phyloP scores from a whole-genome alignment of 805 yeast species.

The Kuraishia floccosa region DNA sequence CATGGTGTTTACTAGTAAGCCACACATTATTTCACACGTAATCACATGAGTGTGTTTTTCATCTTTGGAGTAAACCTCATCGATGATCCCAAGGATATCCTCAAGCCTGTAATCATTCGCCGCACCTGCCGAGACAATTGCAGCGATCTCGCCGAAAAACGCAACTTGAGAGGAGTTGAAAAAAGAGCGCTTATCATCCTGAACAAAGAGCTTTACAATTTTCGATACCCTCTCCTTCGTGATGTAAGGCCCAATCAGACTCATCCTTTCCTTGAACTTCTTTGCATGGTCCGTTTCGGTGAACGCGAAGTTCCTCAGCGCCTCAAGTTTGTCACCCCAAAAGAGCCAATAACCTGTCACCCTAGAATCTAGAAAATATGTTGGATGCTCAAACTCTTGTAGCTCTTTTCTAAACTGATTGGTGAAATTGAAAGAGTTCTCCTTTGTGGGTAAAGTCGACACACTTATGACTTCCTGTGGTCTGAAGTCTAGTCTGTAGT shows the following conservation, averaged over 20 bases:
- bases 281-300: constrained; percentile 19
- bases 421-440: no score
- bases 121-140: neutral
- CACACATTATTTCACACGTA: constrained; percentile 58
- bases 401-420: constrained; percentile 39
- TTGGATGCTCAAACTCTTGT: constrained; percentile 31
- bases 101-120: constrained; percentile 27
- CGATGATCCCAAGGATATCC: constrained; percentile 41
- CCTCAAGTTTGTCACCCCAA: constrained; percentile 53
- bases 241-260: constrained; percentile 29
- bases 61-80: constrained; percentile 40
- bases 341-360: constrained; percentile 58
- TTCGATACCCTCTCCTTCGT: constrained; percentile 47
- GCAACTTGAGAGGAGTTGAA: constrained; percentile 14
- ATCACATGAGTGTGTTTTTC: constrained; percentile 74
- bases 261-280: constrained; percentile 30
- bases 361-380: constrained; percentile 46
- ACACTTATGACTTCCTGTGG: no score
- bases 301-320: constrained; percentile 22
- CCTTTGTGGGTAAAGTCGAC: no score
- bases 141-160: neutral
- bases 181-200: constrained; percentile 63
- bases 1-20: constrained; percentile 31
- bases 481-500: constrained; percentile 23
- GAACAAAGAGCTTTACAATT: constrained; percentile 38